Conservation (phyloP, 192 early-diverging fungal genomes). For the Linnemannia zychae region DNA sequence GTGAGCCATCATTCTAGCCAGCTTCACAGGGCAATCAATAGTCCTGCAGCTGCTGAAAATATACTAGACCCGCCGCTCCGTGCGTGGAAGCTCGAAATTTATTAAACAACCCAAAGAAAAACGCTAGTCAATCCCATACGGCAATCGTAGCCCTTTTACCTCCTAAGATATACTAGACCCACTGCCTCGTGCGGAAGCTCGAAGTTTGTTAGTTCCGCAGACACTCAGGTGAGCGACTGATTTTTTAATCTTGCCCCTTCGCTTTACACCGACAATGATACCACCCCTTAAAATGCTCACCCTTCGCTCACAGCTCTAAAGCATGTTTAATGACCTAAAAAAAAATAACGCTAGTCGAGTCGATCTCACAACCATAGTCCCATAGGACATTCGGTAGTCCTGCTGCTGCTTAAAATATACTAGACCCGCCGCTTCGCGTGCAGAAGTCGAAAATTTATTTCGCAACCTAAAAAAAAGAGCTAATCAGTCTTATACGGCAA, state of each 20-base stretch:
- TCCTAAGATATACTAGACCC: constrained; percentile 8
- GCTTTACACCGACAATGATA: no score
- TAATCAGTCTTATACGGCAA: neutral
- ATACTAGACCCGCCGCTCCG: constrained; percentile 3
- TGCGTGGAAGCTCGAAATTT: constrained; percentile 13
- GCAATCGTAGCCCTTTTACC: neutral
- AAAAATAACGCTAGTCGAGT: neutral
- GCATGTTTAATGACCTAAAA: constrained; percentile 12
- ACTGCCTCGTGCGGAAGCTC: constrained; percentile 12
- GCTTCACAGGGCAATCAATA: neutral
- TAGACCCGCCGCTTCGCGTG: constrained; percentile 20
- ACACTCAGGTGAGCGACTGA: no score
- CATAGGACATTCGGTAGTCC: neutral
- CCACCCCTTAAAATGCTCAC: no score
- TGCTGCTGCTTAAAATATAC: neutral
- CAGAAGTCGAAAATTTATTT: constrained; percentile 1
- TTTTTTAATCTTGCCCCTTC: no score
- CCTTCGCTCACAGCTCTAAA: no score
- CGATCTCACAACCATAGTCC: no score
- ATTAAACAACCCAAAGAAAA: constrained; percentile 6
- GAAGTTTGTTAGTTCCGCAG: neutral
- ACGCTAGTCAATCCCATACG: neutral
- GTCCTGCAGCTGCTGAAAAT: neutral
- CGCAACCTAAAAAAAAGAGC: constrained; percentile 6
- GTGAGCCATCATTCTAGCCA: neutral